Base-by-base conservation (phyloP, 352 stramenopile genomes). In the Phytophthora podocarpi region DNA sequence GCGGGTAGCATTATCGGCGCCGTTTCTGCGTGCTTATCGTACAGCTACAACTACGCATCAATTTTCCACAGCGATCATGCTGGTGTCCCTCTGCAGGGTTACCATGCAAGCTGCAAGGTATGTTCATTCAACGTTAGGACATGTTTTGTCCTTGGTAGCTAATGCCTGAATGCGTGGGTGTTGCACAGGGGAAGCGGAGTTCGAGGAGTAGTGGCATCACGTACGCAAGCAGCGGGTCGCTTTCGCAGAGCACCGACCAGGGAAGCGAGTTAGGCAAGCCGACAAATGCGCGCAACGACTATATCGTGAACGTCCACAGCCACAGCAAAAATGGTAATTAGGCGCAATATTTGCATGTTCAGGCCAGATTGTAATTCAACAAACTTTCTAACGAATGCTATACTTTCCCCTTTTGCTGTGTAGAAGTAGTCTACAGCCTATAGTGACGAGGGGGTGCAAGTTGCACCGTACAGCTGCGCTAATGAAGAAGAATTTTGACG, bases 31-130 rank as follows among this genome's bases (percentile, higher is more conserved):
- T 74, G 64, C 26, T 37, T 89, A 21, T 74, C 61, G 15, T 91
- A 91, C 58, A 71, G 76, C 34, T 84, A 84, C 76, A 91, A 91
- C 69, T 91, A 91, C 53, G 68, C 66, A 1, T 86, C 80, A 4
- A 63, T 89, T 9, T 91, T 89, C 64, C 64, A 80, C 65, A 80
- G 70, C 35, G 64, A 90, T 20, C 67, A 72, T 41, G 77, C 82
- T 23, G 82, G 82, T 20, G 42, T 87, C 41, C 80, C 82, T 36
- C 58, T 80, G 20, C 62, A 91, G 64, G 63, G 78, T 12, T 74
- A 65, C 26, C 56, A 85, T 45, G 36, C 52, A 6, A 65, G 35
- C 21, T 67, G 66, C 49, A 80, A 79, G 74, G 77, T 87, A 77
- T 53, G 36, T 18, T 4, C 15, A 13, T 20, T n/a, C n/a, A n/a